A percentile compares a stretch with the other conserved stretches of the same genome.
phyloP scores from a whole-genome alignment of 129 eudicot genomes.

The Calendula officinalis region DNA sequence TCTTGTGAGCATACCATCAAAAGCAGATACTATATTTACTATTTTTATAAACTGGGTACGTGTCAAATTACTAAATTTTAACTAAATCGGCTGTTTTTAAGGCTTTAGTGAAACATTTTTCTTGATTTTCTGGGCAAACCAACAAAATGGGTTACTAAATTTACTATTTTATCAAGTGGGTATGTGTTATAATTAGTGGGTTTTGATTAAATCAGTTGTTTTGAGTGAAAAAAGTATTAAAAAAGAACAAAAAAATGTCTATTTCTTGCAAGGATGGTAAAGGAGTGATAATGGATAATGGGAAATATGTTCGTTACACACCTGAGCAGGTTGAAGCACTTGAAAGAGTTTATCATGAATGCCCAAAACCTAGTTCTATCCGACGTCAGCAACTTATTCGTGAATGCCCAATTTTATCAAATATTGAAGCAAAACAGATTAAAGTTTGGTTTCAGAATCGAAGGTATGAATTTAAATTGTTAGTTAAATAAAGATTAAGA shows the following conservation, averaged over 20 bases:
- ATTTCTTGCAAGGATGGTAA: constrained; percentile 41
- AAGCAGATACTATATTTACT: neutral
- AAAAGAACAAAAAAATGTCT: constrained; percentile 22
- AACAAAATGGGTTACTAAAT: neutral
- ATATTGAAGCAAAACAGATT: constrained; percentile 42
- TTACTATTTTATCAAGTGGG: neutral
- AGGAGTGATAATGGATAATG: constrained; percentile 39
- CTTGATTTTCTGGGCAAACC: constrained; percentile 12
- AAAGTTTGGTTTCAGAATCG: constrained; percentile 48
- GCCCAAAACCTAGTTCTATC: constrained; percentile 35
- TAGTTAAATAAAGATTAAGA: neutral
- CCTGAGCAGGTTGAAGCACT: constrained; percentile 47
- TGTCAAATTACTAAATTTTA: constrained; percentile 2
- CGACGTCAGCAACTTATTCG: constrained; percentile 38
- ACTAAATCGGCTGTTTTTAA: neutral
- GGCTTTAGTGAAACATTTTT: constrained; percentile 17
- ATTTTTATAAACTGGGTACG: constrained; percentile 2
- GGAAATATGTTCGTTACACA: constrained; percentile 35
- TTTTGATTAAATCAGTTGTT: constrained; percentile 13
- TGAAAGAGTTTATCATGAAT: constrained; percentile 40
- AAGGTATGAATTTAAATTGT: constrained; percentile 25
- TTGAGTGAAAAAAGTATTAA: neutral
- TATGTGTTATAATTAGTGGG: constrained; percentile 23
- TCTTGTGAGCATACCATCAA: neutral
- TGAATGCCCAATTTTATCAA: constrained; percentile 39